phyloP scores from a whole-genome alignment of 257 asterid genomes.

The Eucommia ulmoides region DNA sequence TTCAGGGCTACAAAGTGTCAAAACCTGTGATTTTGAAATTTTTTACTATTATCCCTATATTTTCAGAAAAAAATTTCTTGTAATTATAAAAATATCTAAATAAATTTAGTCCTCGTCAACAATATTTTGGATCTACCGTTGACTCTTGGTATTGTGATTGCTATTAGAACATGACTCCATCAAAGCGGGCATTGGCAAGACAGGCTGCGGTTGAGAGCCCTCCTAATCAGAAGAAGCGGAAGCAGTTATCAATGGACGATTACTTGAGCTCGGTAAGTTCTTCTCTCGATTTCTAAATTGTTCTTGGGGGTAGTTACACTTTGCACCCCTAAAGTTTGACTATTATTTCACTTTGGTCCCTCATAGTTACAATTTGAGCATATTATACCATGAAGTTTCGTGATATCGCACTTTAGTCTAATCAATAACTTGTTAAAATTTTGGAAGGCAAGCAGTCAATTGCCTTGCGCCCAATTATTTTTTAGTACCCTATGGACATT shows the following conservation, averaged over 20 bases:
- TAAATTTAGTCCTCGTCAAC: too few species aligned
- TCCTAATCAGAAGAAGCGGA: slow-evolving; percentile 57
- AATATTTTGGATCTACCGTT: too few species aligned
- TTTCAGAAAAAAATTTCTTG: not conserved
- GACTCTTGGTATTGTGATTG: not conserved
- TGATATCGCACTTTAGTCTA: too few species aligned
- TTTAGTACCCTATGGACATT: too few species aligned
- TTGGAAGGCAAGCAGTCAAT: too few species aligned
- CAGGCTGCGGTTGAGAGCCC: slow-evolving; percentile 83
- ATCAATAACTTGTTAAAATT: too few species aligned
- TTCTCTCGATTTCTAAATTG: too few species aligned
- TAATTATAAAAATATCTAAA: too few species aligned
- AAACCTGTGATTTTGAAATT: not conserved
- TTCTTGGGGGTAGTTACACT: too few species aligned
- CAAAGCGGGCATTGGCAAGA: slow-evolving; percentile 65
- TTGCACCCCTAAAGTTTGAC: not conserved
- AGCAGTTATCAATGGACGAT: slow-evolving; percentile 68
- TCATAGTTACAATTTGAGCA: not conserved
- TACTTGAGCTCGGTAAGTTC: slow-evolving; percentile 49
- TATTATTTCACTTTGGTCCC: not conserved
- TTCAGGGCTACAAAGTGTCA: too few species aligned
- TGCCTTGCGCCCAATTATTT: too few species aligned
- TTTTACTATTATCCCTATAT: not conserved
- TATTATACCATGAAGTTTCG: not conserved
- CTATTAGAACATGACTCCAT: slow-evolving; percentile 45